These are phyloP conservation scores for Eucalyptus tenuipes DNA, from an alignment of 345 rosid genomes.

Conservation along the genomic window DNA sequence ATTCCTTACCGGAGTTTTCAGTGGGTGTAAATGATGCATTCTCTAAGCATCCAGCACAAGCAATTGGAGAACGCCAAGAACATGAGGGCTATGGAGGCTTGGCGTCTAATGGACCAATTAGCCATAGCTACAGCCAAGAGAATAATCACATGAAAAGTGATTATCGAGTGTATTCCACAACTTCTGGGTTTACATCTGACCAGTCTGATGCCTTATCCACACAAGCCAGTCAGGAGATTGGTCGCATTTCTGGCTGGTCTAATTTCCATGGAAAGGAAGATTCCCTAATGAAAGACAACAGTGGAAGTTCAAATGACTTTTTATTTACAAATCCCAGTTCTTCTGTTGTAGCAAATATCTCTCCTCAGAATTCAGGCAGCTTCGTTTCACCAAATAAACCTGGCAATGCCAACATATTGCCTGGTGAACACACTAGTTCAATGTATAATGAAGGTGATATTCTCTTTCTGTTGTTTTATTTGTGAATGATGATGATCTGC, in stretches of 20 bases:
- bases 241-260: slow-evolving; percentile 9
- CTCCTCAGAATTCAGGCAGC: slow-evolving; percentile 16
- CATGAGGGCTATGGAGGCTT: slow-evolving; percentile 11
- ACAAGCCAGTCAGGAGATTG: slow-evolving; percentile 18
- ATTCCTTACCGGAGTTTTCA: slow-evolving; percentile 4
- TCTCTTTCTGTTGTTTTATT: not conserved
- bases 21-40: slow-evolving; percentile 17
- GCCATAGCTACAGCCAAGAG: slow-evolving; percentile 9
- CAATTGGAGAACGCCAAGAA: slow-evolving; percentile 13
- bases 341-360: slow-evolving; percentile 1
- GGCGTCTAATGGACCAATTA: slow-evolving; percentile 12
- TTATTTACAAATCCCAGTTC: not conserved
- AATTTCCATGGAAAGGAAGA: slow-evolving; percentile 9
- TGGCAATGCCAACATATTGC: slow-evolving; percentile 7
- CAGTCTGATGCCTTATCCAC: slow-evolving; percentile 2
- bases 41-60: slow-evolving; percentile 2
- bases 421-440: slow-evolving; percentile 9
- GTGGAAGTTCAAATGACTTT: slow-evolving; percentile 10
- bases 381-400: slow-evolving; percentile 11
- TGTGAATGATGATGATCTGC: not conserved
- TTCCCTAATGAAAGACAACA: slow-evolving; percentile 18
- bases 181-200: slow-evolving; percentile 4
- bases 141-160: slow-evolving; percentile 16
- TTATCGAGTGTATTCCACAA: slow-evolving; percentile 3
- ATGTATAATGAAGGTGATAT: slow-evolving; percentile 23